phyloP scores from a whole-genome alignment of 1,284 basidiomycete genomes.

The Heterobasidion irregulare region DNA sequence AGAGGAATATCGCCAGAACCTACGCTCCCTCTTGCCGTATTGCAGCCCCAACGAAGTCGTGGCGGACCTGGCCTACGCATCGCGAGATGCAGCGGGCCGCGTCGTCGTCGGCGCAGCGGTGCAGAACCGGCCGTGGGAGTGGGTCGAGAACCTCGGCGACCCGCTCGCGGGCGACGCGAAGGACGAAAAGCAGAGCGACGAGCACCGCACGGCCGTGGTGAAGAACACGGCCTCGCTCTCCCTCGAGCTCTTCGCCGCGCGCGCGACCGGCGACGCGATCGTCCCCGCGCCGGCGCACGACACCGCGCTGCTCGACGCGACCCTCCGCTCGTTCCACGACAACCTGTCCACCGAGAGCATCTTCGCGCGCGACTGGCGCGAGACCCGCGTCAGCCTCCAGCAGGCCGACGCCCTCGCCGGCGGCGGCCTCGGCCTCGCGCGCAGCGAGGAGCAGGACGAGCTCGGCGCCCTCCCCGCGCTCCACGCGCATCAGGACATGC shows the following conservation, averaged over 20 bases:
- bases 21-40: constrained; percentile 48
- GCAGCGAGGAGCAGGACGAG: constrained; percentile 24
- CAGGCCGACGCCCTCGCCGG: constrained; percentile 12
- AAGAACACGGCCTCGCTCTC: constrained; percentile 68
- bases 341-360: constrained; percentile 51
- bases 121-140: constrained; percentile 75
- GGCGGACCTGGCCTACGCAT: constrained; percentile 46
- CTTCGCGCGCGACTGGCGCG: constrained; percentile 69
- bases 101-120: constrained; percentile 43
- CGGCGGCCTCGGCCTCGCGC: constrained; percentile 9
- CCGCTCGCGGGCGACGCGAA: constrained; percentile 29
- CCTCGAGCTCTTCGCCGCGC: constrained; percentile 60
- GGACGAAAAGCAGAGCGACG: constrained; percentile 30
- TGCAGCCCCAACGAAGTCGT: constrained; percentile 43
- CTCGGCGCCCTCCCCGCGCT: constrained; percentile 13
- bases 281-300: constrained; percentile 14
- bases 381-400: constrained; percentile 34
- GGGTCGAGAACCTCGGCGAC: constrained; percentile 73
- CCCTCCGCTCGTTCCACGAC: constrained; percentile 55
- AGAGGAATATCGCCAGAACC: constrained; percentile 41
- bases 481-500: not conserved
- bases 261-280: constrained; percentile 52
- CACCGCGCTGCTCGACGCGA: constrained; percentile 31
- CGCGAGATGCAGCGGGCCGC: constrained; percentile 43
- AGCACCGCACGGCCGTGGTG: constrained; percentile 30